A percentile compares a stretch with the other conserved stretches of the same genome.
These are phyloP conservation scores for Polyplosphaeria fusca DNA, from an alignment of 495 filamentous ascomycete genomes.

Conservation along the genomic window DNA sequence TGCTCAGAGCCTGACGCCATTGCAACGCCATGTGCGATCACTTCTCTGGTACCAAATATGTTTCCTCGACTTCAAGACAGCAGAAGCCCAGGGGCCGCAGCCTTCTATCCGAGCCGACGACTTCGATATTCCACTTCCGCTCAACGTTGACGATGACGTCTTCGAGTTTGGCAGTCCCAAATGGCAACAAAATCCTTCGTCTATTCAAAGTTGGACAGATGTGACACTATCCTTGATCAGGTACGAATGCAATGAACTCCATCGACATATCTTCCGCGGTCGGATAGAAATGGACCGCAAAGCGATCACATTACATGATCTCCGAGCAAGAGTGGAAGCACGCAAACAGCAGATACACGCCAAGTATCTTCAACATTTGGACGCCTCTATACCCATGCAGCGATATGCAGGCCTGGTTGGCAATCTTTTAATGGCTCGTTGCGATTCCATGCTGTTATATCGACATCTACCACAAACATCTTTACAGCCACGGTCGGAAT, in stretches of 20 bases:
- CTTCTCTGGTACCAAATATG: conserved; percentile 35
- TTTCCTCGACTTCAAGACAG: conserved; percentile 33
- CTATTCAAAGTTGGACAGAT: conserved; percentile 30
- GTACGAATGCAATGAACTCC: conserved; percentile 34
- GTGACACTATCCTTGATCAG: conserved; percentile 30
- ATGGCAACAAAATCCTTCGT: conserved; percentile 29
- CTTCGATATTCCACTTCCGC: conserved; percentile 30
- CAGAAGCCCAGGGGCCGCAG: conserved; percentile 33
- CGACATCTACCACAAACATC: conserved; percentile 31
- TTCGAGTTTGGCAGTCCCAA: conserved; percentile 31
- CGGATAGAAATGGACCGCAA: conserved; percentile 33
- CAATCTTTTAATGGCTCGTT: conserved; percentile 31
- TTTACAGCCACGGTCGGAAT: conserved; percentile 28
- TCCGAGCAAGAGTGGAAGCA: conserved; percentile 25
- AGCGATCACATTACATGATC: conserved; percentile 24
- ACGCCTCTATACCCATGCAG: conserved; percentile 29
- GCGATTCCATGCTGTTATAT: conserved; percentile 35
- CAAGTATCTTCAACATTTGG: conserved; percentile 28
- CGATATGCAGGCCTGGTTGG: conserved; percentile 31
- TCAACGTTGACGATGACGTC: conserved; percentile 35
- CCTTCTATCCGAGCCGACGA: conserved; percentile 33
- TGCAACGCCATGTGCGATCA: conserved; percentile 31
- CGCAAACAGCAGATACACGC: conserved; percentile 29
- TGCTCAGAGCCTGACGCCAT: conserved; percentile 22
- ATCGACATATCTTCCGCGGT: conserved; percentile 34